Percentiles rank a stretch among this genome's conserved stretches.
Evolutionary conservation across 805 yeast species (phyloP).

Genomic region (Torulaspora franciscae): DNA sequence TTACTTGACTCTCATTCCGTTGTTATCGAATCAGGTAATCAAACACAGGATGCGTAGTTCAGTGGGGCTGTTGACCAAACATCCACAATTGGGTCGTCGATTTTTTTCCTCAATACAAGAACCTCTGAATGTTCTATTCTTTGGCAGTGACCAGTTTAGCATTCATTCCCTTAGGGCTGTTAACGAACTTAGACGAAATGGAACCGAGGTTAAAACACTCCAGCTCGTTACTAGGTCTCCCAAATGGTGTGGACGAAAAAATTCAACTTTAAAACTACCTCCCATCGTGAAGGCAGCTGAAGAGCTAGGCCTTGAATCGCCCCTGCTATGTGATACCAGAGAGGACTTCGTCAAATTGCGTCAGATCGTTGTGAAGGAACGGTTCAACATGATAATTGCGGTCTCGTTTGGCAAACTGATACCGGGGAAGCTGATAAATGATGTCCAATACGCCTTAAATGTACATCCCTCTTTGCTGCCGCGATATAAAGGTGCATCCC

Average conservation of each 20-base stretch:
- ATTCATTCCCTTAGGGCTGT: conserved; percentile 46
- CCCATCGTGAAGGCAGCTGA: conserved; percentile 47
- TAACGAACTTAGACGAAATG: conserved; percentile 23
- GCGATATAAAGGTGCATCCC: conserved; percentile 79
- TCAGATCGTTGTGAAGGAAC: conserved; percentile 16
- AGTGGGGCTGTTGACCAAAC: not conserved
- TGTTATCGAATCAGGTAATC: not conserved
- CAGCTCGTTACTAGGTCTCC: conserved; percentile 62
- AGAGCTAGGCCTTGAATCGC: conserved; percentile 28
- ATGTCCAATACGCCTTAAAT: conserved; percentile 60
- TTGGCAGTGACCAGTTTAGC: conserved; percentile 76
- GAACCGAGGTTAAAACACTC: conserved; percentile 34
- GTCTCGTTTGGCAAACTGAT: conserved; percentile 86
- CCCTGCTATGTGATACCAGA: conserved; percentile 26
- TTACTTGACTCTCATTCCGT: not conserved
- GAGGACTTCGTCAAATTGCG: conserved; percentile 14
- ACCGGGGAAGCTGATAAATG: conserved; percentile 52
- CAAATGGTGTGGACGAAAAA: conserved; percentile 59
- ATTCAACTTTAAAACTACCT: conserved; percentile 43
- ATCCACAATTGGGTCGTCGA: not conserved
- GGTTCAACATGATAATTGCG: conserved; percentile 71
- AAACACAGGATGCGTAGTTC: not conserved
- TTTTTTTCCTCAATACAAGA: not conserved
- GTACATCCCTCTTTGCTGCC: conserved; percentile 93
- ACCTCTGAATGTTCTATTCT: conserved; percentile 50